Conservation (phyloP, 2,329 filamentous ascomycete genomes). For the Hypoxylon sp. region DNA sequence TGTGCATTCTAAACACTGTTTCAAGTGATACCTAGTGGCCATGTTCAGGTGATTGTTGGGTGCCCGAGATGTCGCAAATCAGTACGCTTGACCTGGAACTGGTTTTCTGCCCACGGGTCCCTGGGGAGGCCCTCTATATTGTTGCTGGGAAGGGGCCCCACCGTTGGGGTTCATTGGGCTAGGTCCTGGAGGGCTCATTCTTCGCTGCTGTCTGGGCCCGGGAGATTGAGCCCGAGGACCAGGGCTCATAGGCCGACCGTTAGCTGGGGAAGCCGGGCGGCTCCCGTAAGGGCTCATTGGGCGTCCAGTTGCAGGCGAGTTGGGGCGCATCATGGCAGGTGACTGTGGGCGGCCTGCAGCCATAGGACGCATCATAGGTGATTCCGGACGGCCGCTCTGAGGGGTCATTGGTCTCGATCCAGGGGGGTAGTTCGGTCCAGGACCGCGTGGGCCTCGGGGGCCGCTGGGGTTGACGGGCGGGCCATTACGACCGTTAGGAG, state of each 20-base stretch:
- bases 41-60: conserved; percentile 6
- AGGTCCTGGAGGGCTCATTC: conserved; percentile 59
- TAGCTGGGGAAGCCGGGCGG: conserved; percentile 45
- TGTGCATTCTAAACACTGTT: conserved; percentile 6
- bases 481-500: conserved; percentile 59
- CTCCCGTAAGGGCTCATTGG: conserved; percentile 47
- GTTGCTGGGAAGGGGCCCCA: conserved; percentile 44
- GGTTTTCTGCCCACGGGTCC: conserved; percentile 66
- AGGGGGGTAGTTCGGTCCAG: conserved; percentile 52
- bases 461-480: conserved; percentile 64
- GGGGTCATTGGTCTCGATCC: conserved; percentile 58
- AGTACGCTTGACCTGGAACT: conserved; percentile 67
- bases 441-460: conserved; percentile 51
- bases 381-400: conserved; percentile 52
- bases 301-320: conserved; percentile 45
- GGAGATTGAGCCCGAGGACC: conserved; percentile 61
- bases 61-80: conserved; percentile 17
- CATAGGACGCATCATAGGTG: conserved; percentile 53
- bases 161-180: conserved; percentile 61
- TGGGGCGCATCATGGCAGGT: conserved; percentile 41
- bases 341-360: conserved; percentile 43
- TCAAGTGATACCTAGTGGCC: conserved; percentile 1
- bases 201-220: conserved; percentile 57
- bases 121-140: conserved; percentile 51
- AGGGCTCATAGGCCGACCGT: conserved; percentile 50